Base-by-base conservation (phyloP, 805 yeast genomes). In the Ogataea nonfermentans region DNA sequence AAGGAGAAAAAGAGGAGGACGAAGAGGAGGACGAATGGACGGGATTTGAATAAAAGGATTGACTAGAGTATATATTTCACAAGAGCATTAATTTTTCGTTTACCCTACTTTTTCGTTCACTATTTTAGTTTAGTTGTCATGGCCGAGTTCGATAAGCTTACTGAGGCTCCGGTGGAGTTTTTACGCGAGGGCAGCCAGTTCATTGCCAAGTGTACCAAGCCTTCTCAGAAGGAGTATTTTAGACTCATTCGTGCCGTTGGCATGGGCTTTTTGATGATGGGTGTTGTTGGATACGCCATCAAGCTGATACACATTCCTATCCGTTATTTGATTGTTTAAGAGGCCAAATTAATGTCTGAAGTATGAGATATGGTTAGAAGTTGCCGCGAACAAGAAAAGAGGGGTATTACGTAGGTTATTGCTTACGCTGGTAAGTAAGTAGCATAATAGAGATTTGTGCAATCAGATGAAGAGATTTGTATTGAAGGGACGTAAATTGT, bases 191-290 rank as follows among this genome's bases (percentile, higher is more conserved):
- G 98, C 48, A 68, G 82, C 44, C 86, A 88, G 44, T 93, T 93
- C 65, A 73, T 93, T 56, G 77, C 79, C 62, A 87, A 87, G 67
- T 91, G 98, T 73, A 83, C 93, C 59, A 91, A 93, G 70, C 99
- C 99, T 53, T 81, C 81, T 63, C 70, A 75, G 61, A 86, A 84
- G 76, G 99, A 91, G 69, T 91, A 86, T 74, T 56, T 81, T 44
- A 83, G 84, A 66, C 84, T 91, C 60, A 77, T 93, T 49, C 84
- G 93, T 68, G 97, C 97, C 37, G 98, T 91, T 37, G 98, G 98
- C 57, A 75, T 90, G 49, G 99, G 99, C 53, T 91, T 91, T 68
- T 72, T 91, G 55, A 91, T 91, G 79, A 93, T 91, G 90, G 99
- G 99, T 61, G 84, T 87, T 57, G 95, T 93, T 59, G 99, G 99